Base-by-base conservation (phyloP, 2,329 filamentous ascomycete species). In the Xylariaceae sp. region DNA sequence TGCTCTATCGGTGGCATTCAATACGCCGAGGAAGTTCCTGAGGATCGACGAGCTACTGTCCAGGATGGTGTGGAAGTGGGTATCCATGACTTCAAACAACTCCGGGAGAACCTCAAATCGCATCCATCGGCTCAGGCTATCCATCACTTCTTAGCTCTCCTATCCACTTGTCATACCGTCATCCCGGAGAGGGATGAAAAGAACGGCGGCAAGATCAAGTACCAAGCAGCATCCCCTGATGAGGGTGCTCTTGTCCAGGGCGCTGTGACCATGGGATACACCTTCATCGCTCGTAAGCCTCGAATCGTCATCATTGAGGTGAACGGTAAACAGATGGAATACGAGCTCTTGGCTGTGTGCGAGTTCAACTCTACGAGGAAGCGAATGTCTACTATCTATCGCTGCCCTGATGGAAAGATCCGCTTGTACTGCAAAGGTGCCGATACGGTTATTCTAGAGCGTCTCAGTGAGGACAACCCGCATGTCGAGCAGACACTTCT, bases 311-410 rank as follows among this genome's bases (percentile, higher is more conserved):
- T 92, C 47, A 92, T 97, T 67, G 83, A 88, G 58, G 87, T 88
- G 1, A 82, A 83, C 45, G 92, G 89, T 0, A 77, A 83, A 66
- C 82, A 90, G 65, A 80, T 83, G 49, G 89, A 97, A 72, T 99
- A 94, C 72, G 90, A 97, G 73, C 81, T 99, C 45, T 78, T 99
- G 60, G 93, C 93, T 2, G 92, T 99, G n/a, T 97, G 93, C 73
- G 94, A 99, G 74, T 99, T 99, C 80, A 99, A 99, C 76, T 97
- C 94, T 1, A 94, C 92, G 7, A 83, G 94, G 68, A 99, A 99
- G 78, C 83, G 94, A 66, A 99, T 99, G 94, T 97, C 94, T 6
- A 90, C 93, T 18, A 95, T 99, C 66, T 97, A 95, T 78, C 87
- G 95, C 56, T 97, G 93, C 71, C 94, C 94, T 0, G 93, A 97